A percentile compares a stretch with the other conserved stretches of the same genome.
Evolutionary conservation across 1,284 basidiomycete genomes (phyloP).

Genomic region (Apiotrichum montevideense): DNA sequence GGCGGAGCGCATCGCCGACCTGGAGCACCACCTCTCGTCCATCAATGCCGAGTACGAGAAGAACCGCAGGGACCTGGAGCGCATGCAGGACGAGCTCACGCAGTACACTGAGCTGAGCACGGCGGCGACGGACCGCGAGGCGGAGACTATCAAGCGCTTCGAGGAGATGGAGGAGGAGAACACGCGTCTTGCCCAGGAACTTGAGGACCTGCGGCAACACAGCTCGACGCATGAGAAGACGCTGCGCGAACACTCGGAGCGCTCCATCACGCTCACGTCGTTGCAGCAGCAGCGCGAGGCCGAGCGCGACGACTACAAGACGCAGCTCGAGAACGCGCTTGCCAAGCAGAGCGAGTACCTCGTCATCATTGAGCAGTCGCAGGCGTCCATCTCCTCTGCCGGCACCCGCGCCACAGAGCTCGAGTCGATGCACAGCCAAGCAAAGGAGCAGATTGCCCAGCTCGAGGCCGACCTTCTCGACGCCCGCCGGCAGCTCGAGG

Average conservation of each 20-base stretch:
- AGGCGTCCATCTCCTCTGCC: conserved; percentile 67
- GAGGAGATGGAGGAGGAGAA: conserved; percentile 77
- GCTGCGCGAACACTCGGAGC: conserved; percentile 72
- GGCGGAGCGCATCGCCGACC: conserved; percentile 67
- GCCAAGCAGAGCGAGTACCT: conserved; percentile 73
- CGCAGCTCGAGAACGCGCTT: conserved; percentile 65
- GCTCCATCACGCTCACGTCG: conserved; percentile 69
- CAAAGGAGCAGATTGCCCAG: conserved; percentile 60
- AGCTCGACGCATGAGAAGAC: conserved; percentile 60
- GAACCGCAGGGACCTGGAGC: conserved; percentile 57
- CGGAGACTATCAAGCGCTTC: conserved; percentile 73
- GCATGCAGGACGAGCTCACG: conserved; percentile 65
- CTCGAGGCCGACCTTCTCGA: conserved; percentile 71
- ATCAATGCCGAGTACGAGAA: conserved; percentile 62
- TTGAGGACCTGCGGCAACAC: conserved; percentile 66
- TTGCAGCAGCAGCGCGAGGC: conserved; percentile 69
- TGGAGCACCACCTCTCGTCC: conserved; percentile 70
- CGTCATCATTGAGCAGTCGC: conserved; percentile 76
- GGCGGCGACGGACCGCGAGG: conserved; percentile 71
- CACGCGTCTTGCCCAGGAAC: conserved; percentile 61
- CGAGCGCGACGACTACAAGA: conserved; percentile 62
- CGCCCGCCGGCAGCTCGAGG: conserved; percentile 69
- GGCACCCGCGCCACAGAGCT: conserved; percentile 64
- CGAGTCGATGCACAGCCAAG: conserved; percentile 64
- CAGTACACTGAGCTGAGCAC: conserved; percentile 56